These are phyloP conservation scores for Cajanus cajan DNA, from an alignment of 306 rosid genomes.

Conservation along the genomic window DNA sequence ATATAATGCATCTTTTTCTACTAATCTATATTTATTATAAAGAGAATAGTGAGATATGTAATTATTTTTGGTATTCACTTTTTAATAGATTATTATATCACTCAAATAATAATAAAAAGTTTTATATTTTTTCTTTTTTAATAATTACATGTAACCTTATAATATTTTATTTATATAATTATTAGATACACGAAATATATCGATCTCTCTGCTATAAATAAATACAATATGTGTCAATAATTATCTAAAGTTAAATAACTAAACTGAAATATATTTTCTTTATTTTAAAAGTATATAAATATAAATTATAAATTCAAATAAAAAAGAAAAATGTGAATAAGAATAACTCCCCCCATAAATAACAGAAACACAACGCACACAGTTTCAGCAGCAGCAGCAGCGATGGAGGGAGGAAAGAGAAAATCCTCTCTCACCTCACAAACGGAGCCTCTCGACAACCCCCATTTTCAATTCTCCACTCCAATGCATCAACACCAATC, in stretches of 20 bases:
- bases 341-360: neutral
- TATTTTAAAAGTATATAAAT: neutral
- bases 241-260: neutral
- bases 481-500: slow-evolving; percentile 43
- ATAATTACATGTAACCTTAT: too few species aligned
- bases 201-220: neutral
- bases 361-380: neutral
- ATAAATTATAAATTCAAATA: neutral
- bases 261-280: neutral
- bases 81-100: too few species aligned
- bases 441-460: neutral
- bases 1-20: too few species aligned
- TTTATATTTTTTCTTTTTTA: too few species aligned
- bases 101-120: too few species aligned
- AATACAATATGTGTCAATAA: neutral
- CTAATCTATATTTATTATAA: too few species aligned
- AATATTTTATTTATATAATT: too few species aligned
- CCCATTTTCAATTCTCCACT: neutral
- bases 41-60: too few species aligned
- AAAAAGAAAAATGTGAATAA: neutral
- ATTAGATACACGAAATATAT: too few species aligned
- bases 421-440: slow-evolving; percentile 1
- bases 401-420: slow-evolving; percentile 1
- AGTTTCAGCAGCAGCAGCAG: neutral
- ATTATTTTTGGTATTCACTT: too few species aligned